Evolutionary conservation across 164 flowering plant species (phyloP), one percentile per base, ranked within the genome.

Genomic region (Warburgia ugandensis): DNA sequence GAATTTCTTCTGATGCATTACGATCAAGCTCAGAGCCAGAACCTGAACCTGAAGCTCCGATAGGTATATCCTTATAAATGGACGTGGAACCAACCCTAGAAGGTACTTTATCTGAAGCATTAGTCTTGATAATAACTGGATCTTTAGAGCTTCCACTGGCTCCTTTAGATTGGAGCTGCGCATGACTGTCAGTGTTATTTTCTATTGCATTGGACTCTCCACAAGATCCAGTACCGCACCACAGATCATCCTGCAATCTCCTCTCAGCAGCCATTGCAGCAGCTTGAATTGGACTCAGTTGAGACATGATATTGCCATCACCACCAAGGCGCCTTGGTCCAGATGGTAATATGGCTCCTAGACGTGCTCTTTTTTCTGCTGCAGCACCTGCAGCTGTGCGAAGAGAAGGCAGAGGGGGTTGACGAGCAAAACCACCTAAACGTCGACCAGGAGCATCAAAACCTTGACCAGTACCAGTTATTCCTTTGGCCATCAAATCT

Each of bases 251-350:
- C 54, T 73, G 92, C 35, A 82, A 47, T 67, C 99, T 75, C 69
- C 97, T 77, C 62, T 89, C 97, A 29, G 99, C 99, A 65, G 99
- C 99, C 99, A 94, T 89, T 48, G 96, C 99, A 63, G 99, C 99
- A 61, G 99, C 99, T 74, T 94, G 94, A 10, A 79, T 63, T 36
- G 99, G 99, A 72, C 79, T 86, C n/a, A 94, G 87, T 52, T 89
- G 81, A 50, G 10, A 64, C 97, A 75, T 94, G 37, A 89, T 77
- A 55, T 50, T 43, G 48, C 55, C 77, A 63, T 94, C 97, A 48
- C 97, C 99, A 54, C 97, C 99, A 59, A 94, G 82, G 27, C 87
- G 88, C 28, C 66, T 76, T 29, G 99, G 86, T 30, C 96, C 94
- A 62, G 85, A 77, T 32, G 96, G 96, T 10, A 86, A 69, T 29